phyloP scores from a whole-genome alignment of 1,284 basidiomycete species.

The Leccinum pachyderme region DNA sequence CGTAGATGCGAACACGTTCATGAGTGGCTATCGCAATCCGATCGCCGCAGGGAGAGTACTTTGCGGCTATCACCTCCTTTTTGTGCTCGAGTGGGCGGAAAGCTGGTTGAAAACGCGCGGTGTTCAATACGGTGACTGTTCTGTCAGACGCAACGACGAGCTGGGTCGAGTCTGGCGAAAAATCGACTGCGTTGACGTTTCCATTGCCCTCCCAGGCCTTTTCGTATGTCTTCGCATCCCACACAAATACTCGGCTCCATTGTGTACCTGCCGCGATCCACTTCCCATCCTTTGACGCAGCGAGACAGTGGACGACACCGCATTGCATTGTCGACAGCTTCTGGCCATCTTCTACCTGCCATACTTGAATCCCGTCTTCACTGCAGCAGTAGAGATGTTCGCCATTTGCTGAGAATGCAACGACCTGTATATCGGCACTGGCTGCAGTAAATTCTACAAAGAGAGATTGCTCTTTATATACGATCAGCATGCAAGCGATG shows the following conservation, averaged over 20 bases:
- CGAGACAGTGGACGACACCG: background rate
- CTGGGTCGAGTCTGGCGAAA: conserved; percentile 4
- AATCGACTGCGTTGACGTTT: background rate
- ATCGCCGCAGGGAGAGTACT: conserved; percentile 5
- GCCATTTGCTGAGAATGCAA: background rate
- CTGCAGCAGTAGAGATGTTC: background rate
- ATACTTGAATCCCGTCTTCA: background rate
- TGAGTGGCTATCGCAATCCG: background rate
- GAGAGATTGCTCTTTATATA: background rate
- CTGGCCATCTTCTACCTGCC: background rate
- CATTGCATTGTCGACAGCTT: background rate
- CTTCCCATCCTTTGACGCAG: background rate
- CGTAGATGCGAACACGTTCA: background rate
- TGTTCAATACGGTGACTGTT: background rate
- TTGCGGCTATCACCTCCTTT: background rate
- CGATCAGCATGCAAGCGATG: background rate
- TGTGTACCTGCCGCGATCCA: background rate
- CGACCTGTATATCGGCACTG: background rate
- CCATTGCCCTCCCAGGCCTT: background rate
- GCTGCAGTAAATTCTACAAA: background rate
- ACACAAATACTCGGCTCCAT: background rate
- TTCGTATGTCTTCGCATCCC: background rate
- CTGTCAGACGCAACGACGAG: background rate
- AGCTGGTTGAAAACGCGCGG: background rate
- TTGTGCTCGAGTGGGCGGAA: background rate